Evolutionary conservation across 306 rosid genomes (phyloP), one percentile per base, ranked within the genome.

Genomic region (Cicer judaicum): DNA sequence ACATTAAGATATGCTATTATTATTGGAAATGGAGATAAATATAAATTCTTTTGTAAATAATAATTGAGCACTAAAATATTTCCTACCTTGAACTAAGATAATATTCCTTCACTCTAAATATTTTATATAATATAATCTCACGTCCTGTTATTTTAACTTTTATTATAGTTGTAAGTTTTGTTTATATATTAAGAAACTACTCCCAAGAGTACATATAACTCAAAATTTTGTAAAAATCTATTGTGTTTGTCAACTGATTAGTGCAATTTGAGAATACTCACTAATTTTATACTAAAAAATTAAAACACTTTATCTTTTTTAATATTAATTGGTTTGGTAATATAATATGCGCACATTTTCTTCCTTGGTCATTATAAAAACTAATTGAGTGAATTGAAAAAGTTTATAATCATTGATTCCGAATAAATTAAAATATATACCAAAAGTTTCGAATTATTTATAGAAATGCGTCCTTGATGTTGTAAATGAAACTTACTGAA

Each of bases 181-280:
- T 50, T 50, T 50, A 50, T 50, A 48, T 48, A 49, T 49, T 49
- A 49, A 49, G 54, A 50, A 14, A n/a, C 55, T 50, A 50, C 16
- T 50, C 55, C 55, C 55, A 50, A 50, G 55, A 50, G 55, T n/a
- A 8, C 34, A 24, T 24, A 24, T 13, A 49, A 13, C 19, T 50
- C 1, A 50, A 50, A 50, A 50, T 8, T 49, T 13, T 50, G 4
- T 7, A 50, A n/a, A 50, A 50, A 50, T 50, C 19, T 50, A n/a
- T 50, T 16, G 19, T 50, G 55, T 14, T n/a, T 50, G 55, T 50
- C 55, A n/a, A 50, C 55, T 50, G 14, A 49, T 12, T 6, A n/a
- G 16, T 50, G 7, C 19, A 49, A 13, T 13, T 49, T 49, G 9
- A n/a, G 9, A 14, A 50, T n/a, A 50, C 16, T 50, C 55, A 14